Evolutionary conservation across 495 filamentous ascomycete genomes (phyloP).

Genomic region (Neurospora hispaniola): DNA sequence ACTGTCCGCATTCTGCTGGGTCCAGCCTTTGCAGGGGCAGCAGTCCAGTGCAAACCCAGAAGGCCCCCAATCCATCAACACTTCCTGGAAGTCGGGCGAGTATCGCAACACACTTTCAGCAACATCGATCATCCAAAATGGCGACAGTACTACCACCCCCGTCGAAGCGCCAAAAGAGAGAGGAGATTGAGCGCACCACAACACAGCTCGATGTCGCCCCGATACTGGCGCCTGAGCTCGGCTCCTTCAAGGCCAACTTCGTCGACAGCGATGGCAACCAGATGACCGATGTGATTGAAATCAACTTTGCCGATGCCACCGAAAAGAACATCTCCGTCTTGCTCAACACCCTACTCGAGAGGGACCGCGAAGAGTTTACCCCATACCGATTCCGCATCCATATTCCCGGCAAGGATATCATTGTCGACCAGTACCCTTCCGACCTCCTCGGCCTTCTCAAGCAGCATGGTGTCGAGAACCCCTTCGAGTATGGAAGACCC

Average conservation of each 20-base stretch:
- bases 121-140: no score
- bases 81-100: background rate
- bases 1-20: background rate
- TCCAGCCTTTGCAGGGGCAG: background rate
- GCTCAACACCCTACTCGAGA: slow-evolving; percentile 78
- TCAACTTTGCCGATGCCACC: slow-evolving; percentile 76
- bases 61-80: background rate
- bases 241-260: slow-evolving; percentile 78
- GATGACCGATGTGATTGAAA: slow-evolving; percentile 55
- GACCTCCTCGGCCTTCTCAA: slow-evolving; percentile 36
- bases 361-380: slow-evolving; percentile 70
- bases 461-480: slow-evolving; percentile 38
- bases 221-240: slow-evolving; percentile 56
- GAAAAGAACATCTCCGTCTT: slow-evolving; percentile 84
- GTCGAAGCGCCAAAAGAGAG: slow-evolving; percentile 78
- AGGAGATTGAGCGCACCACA: slow-evolving; percentile 56
- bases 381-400: slow-evolving; percentile 81
- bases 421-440: slow-evolving; percentile 63
- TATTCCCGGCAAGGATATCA: slow-evolving; percentile 45
- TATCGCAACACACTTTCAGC: background rate
- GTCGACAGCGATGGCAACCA: slow-evolving; percentile 67
- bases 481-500: slow-evolving; percentile 25
- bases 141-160: slow-evolving; percentile 82
- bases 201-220: slow-evolving; percentile 68
- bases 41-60: background rate